Percentiles rank a stretch among this genome's conserved stretches.
Conservation (phyloP, 495 filamentous ascomycete genomes). For the Aspergillus carlsbadensis region DNA sequence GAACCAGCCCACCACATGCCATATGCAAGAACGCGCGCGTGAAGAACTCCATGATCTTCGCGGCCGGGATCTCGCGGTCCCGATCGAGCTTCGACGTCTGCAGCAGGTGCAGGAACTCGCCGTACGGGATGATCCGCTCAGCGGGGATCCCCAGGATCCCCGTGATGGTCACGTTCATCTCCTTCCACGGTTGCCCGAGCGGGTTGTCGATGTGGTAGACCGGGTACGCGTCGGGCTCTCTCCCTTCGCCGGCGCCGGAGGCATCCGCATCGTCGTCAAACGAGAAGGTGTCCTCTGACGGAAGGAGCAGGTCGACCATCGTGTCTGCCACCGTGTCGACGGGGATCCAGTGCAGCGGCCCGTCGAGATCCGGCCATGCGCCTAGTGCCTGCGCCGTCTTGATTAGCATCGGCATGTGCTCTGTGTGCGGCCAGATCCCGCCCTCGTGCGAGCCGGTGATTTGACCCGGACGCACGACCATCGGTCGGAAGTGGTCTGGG, state of each 20-base stretch:
- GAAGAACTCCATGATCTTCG: constrained; percentile 7
- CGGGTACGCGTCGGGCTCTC: neutral
- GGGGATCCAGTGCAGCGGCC: constrained; percentile 16
- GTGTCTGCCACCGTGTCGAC: neutral
- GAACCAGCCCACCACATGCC: constrained; percentile 1
- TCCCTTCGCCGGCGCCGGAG: no score
- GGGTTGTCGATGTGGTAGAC: constrained; percentile 62
- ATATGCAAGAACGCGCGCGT: neutral
- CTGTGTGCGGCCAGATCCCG: constrained; percentile 53
- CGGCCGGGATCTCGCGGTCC: constrained; percentile 3
- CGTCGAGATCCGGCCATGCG: constrained; percentile 37
- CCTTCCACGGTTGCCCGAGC: constrained; percentile 32
- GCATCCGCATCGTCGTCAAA: no score
- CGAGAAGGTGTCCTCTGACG: no score
- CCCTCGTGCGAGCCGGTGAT: constrained; percentile 45
- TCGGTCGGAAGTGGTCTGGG: constrained; percentile 38
- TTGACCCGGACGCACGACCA: constrained; percentile 44
- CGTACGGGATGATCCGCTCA: neutral
- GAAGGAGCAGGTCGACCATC: constrained; percentile 1
- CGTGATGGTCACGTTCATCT: neutral
- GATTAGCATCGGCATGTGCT: constrained; percentile 37
- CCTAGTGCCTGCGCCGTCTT: constrained; percentile 45
- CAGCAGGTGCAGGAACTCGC: neutral
- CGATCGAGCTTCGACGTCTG: neutral
- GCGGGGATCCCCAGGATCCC: neutral